Conservation (phyloP, 2,329 filamentous ascomycete genomes). For the Pyricularia sp. region DNA sequence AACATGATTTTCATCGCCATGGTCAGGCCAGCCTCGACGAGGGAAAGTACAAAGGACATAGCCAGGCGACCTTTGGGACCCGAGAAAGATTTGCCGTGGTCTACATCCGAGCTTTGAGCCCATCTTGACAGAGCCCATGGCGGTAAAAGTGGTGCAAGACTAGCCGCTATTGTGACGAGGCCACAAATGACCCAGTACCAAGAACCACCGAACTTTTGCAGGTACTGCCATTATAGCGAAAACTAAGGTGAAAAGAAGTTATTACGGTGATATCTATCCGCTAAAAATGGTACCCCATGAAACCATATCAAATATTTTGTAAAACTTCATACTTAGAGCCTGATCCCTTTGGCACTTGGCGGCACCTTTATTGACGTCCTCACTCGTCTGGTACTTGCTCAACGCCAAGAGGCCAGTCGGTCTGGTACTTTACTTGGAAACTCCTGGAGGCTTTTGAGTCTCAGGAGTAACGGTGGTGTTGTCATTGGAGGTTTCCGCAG, state of each 20-base stretch:
- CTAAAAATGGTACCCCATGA: neutral
- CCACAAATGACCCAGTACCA: neutral
- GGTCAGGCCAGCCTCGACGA: constrained; percentile 33
- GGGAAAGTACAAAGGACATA: constrained; percentile 31
- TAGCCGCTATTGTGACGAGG: neutral
- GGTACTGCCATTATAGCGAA: neutral
- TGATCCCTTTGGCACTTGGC: neutral
- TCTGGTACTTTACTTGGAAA: constrained; percentile 14
- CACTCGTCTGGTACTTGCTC: neutral
- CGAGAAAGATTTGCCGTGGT: neutral
- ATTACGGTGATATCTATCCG: neutral
- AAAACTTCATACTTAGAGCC: neutral
- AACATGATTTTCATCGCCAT: neutral
- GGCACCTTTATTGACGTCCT: neutral
- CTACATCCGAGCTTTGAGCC: neutral
- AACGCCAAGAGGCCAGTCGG: neutral
- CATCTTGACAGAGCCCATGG: neutral
- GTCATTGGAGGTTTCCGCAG: neutral
- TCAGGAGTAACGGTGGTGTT: neutral
- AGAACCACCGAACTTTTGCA: neutral
- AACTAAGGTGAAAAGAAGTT: neutral
- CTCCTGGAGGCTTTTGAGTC: neutral
- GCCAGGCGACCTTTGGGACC: constrained; percentile 25
- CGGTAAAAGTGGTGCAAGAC: neutral
- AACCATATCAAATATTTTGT: neutral